Conservation (phyloP, 805 yeast genomes). For the Wickerhamomyces bovis region DNA sequence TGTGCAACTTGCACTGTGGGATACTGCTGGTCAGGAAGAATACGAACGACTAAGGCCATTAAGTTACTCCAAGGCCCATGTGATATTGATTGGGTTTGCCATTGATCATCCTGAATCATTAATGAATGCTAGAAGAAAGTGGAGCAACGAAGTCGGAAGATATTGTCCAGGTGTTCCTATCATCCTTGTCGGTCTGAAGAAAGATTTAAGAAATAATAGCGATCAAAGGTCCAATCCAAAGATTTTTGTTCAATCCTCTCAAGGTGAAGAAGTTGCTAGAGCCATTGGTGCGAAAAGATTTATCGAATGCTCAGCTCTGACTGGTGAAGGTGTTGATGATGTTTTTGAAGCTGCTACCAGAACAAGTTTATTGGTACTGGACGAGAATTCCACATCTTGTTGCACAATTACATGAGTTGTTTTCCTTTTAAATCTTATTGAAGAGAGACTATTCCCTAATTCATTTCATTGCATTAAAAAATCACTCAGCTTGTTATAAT, state of each 20-base stretch:
- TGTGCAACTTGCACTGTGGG: conserved; percentile 87
- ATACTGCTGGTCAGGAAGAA: conserved; percentile 96
- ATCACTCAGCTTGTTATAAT: no score
- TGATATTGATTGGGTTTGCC: conserved; percentile 81
- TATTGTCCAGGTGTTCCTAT: conserved; percentile 80
- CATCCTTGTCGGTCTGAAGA: conserved; percentile 76
- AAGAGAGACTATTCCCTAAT: background rate
- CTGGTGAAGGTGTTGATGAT: conserved; percentile 94
- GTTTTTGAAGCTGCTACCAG: conserved; percentile 90
- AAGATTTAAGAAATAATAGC: conserved; percentile 57
- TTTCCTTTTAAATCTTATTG: background rate
- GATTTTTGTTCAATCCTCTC: conserved; percentile 43
- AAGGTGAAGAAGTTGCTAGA: conserved; percentile 67
- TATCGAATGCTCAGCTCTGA: conserved; percentile 83
- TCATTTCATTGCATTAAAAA: background rate
- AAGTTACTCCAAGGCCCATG: conserved; percentile 83
- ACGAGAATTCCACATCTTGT: conserved; percentile 38
- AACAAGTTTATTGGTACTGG: conserved; percentile 58
- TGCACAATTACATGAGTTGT: conserved; percentile 30
- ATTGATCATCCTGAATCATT: conserved; percentile 80
- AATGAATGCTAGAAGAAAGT: conserved; percentile 74
- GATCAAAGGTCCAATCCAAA: conserved; percentile 28
- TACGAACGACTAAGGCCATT: conserved; percentile 85
- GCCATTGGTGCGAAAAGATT: conserved; percentile 79
- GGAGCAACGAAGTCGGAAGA: conserved; percentile 79